These are phyloP conservation scores for Diospyros lotus DNA, from an alignment of 148 eudicot species.

Conservation along the genomic window DNA sequence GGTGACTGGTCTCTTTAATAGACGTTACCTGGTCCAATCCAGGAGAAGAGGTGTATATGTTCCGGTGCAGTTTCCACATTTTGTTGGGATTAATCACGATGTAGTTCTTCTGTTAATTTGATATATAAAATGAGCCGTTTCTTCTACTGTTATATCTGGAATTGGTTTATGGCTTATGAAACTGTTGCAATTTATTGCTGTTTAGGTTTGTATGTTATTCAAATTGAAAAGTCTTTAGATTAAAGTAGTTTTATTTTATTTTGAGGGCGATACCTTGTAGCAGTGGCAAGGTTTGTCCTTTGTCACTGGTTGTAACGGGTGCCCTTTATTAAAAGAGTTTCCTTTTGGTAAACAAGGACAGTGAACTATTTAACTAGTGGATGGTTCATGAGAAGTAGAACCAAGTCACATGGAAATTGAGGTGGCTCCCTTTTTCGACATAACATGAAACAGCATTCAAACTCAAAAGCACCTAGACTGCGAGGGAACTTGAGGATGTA, in stretches of 20 bases:
- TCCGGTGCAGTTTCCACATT: conserved; percentile 7
- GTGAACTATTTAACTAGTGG: background rate
- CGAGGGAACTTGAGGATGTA: background rate
- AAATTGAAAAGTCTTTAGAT: background rate
- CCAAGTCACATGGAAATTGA: background rate
- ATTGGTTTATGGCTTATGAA: background rate
- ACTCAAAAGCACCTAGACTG: conserved; percentile 23
- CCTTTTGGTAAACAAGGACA: background rate
- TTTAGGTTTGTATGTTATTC: background rate
- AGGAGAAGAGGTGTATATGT: conserved; percentile 5
- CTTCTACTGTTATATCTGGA: background rate
- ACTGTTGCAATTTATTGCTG: background rate
- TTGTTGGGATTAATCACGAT: background rate
- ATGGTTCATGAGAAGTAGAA: background rate
- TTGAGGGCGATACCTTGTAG: no score
- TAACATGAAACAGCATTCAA: background rate
- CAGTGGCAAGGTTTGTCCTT: no score
- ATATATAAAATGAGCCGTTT: background rate
- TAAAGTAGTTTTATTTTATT: background rate
- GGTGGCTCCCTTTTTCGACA: background rate
- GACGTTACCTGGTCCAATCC: background rate
- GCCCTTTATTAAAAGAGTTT: no score
- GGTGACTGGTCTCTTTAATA: background rate
- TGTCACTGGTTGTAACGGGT: no score
- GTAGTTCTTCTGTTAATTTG: conserved; percentile 3